Base-by-base conservation (phyloP, 2,329 filamentous ascomycete genomes). In the Colletotrichum lindemuthianum region DNA sequence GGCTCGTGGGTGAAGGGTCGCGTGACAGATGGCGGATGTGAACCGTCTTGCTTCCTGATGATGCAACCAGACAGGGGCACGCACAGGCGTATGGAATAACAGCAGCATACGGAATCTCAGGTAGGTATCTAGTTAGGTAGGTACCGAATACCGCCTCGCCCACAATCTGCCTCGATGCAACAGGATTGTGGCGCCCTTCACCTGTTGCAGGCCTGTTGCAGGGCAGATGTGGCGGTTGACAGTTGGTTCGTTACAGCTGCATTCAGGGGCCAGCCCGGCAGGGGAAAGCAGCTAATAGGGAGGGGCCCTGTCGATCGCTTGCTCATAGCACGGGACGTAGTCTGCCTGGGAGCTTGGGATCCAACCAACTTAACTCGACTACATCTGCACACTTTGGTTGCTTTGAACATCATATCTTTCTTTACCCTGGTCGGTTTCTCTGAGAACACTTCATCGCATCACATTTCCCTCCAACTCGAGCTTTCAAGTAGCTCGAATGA, bases 261-360 rank as follows among this genome's bases (percentile, higher is more conserved):
- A 60, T 33, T 4, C 24, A 24, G 4, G 24, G 24, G 24, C 24
- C 24, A 24, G 24, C 12, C 55, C 45, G 45, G 45, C 50, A 41
- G 13, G 34, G 45, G 55, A 36, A 58, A 36, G 33, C 50, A 43
- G 44, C 50, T 37, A n/a, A n/a, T n/a, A 16, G 41, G 15, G 9
- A 10, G 41, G 43, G n/a, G 13, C 16, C 34, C 50, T 50, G 33
- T 49, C 39, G 50, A 47, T 65, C 39, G 24, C 40, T 61, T 59
- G 11, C 16, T n/a, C 15, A 45, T 24, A 4, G 24, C 24, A 24
- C 24, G 24, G 24, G 32, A 55, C 37, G 52, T n/a, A n/a, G n/a
- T 53, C 59, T 65, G 63, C 63, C 58, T 65, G 39, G 34, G 53
- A 37, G 37, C 41, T 52, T 13, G n/a, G 7, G 7, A 36, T 41